These are phyloP conservation scores for Kodamaea neixiangensis DNA, from an alignment of 805 yeast genomes.

Conservation along the genomic window DNA sequence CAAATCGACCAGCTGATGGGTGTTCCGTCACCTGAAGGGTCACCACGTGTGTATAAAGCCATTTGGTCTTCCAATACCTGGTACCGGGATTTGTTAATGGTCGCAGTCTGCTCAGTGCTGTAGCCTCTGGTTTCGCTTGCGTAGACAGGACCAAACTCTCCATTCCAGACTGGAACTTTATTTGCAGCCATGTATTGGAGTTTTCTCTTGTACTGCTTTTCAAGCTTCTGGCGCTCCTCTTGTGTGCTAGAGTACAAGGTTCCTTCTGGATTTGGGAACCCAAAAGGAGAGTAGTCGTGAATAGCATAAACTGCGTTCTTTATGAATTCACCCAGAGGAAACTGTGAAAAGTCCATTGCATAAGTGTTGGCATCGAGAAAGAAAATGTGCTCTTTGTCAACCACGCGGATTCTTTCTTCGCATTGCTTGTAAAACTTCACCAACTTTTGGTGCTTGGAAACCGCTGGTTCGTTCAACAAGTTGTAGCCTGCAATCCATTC, in stretches of 20 bases:
- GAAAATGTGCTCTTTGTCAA: conserved; percentile 51
- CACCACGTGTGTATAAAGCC: conserved; percentile 44
- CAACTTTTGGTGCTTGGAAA: conserved; percentile 43
- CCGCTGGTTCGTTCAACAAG: conserved; percentile 55
- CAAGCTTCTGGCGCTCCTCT: conserved; percentile 36
- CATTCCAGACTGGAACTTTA: conserved; percentile 55
- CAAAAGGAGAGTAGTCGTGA: conserved; percentile 48
- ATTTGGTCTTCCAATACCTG: conserved; percentile 48
- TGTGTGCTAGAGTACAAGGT: conserved; percentile 33
- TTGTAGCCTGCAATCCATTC: conserved; percentile 57
- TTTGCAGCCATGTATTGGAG: conserved; percentile 41
- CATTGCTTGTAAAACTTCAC: conserved; percentile 39
- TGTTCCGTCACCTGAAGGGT: conserved; percentile 48
- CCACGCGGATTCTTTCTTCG: conserved; percentile 41
- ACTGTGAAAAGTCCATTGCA: conserved; percentile 51
- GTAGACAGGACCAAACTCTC: conserved; percentile 55
- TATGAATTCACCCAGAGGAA: conserved; percentile 33
- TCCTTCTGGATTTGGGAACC: conserved; percentile 42
- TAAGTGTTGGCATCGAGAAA: conserved; percentile 54
- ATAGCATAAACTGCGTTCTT: conserved; percentile 52
- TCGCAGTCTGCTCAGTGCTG: conserved; percentile 27
- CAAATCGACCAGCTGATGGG: conserved; percentile 55
- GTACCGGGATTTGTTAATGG: conserved; percentile 42
- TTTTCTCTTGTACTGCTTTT: conserved; percentile 44
- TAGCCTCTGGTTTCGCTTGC: conserved; percentile 47